Evolutionary conservation across 208 protist genomes (phyloP).

Genomic region (Acanthamoeba polyphaga): DNA sequence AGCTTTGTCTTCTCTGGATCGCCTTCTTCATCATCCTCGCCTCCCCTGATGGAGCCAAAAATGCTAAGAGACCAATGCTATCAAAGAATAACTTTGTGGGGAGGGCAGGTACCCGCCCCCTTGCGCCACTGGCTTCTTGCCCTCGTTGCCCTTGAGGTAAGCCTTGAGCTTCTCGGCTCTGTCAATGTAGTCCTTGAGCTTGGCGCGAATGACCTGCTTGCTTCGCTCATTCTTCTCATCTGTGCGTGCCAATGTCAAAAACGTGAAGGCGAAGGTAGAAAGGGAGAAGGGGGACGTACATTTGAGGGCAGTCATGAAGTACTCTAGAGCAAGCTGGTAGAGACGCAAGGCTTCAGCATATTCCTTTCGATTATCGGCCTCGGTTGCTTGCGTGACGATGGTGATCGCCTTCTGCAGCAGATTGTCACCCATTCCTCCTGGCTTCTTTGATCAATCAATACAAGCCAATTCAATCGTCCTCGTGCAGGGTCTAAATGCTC

Average conservation of each 20-base stretch:
- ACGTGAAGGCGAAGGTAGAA: neutral
- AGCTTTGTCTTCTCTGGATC: slow-evolving; percentile 94
- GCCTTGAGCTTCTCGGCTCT: slow-evolving; percentile 97
- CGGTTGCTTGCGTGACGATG: slow-evolving; percentile 94
- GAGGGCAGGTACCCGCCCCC: neutral
- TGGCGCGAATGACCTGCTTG: slow-evolving; percentile 89
- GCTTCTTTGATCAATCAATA: too few relatives aligned
- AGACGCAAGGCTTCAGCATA: slow-evolving; percentile 95
- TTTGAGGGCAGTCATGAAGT: slow-evolving; percentile 96
- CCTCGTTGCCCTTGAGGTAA: slow-evolving; percentile 92
- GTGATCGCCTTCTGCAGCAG: slow-evolving; percentile 94
- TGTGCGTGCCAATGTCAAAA: slow-evolving; percentile 81
- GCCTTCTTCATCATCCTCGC: slow-evolving; percentile 89
- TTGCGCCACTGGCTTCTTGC: slow-evolving; percentile 86
- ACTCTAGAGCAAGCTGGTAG: slow-evolving; percentile 96
- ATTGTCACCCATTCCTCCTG: too few relatives aligned
- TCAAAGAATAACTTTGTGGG: neutral
- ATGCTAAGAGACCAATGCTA: neutral
- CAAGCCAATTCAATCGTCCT: too few relatives aligned
- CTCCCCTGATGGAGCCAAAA: slow-evolving; percentile 56
- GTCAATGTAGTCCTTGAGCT: slow-evolving; percentile 95
- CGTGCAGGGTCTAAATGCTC: too few relatives aligned
- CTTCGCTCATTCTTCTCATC: slow-evolving; percentile 95
- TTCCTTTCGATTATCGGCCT: slow-evolving; percentile 94
- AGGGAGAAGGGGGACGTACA: slow-evolving; percentile 82